A percentile compares a stretch with the other conserved stretches of the same genome.
These are phyloP conservation scores for Cladosporium sp. DNA, from an alignment of 2,329 filamentous ascomycete genomes.

Conservation along the genomic window DNA sequence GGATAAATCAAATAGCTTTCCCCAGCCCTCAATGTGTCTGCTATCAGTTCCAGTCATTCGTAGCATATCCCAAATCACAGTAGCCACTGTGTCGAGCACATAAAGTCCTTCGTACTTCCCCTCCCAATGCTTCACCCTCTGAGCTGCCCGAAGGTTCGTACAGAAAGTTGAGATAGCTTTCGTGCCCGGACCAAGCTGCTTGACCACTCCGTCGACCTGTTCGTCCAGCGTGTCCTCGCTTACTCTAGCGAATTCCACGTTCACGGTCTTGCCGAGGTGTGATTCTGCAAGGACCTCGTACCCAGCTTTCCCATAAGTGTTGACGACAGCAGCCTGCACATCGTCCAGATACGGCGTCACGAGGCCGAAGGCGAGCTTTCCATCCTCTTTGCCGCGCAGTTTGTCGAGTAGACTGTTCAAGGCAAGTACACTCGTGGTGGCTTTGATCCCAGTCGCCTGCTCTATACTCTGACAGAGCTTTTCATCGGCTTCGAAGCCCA, in stretches of 20 bases:
- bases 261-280: slow-evolving; percentile 35
- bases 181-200: slow-evolving; percentile 23
- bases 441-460: slow-evolving; percentile 35
- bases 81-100: slow-evolving; percentile 42
- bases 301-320: slow-evolving; percentile 33
- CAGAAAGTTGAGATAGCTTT: slow-evolving; percentile 40
- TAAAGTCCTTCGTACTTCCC: slow-evolving; percentile 28
- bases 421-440: slow-evolving; percentile 40
- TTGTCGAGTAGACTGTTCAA: slow-evolving; percentile 34
- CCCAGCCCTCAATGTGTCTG: slow-evolving; percentile 32
- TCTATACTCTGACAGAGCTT: slow-evolving; percentile 37
- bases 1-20: slow-evolving; percentile 27
- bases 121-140: slow-evolving; percentile 39
- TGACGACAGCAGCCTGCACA: slow-evolving; percentile 36
- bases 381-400: slow-evolving; percentile 15
- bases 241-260: slow-evolving; percentile 36
- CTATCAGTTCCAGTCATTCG: slow-evolving; percentile 30
- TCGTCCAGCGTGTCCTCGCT: slow-evolving; percentile 28
- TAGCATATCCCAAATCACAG: slow-evolving; percentile 41
- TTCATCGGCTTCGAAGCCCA: slow-evolving; percentile 31
- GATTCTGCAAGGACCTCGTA: slow-evolving; percentile 32
- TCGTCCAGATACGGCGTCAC: slow-evolving; percentile 43
- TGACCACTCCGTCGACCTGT: slow-evolving; percentile 28
- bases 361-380: slow-evolving; percentile 31
- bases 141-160: slow-evolving; percentile 41